Base-by-base conservation (phyloP, 2,329 filamentous ascomycete species). In the Aureobasidium sp. region DNA sequence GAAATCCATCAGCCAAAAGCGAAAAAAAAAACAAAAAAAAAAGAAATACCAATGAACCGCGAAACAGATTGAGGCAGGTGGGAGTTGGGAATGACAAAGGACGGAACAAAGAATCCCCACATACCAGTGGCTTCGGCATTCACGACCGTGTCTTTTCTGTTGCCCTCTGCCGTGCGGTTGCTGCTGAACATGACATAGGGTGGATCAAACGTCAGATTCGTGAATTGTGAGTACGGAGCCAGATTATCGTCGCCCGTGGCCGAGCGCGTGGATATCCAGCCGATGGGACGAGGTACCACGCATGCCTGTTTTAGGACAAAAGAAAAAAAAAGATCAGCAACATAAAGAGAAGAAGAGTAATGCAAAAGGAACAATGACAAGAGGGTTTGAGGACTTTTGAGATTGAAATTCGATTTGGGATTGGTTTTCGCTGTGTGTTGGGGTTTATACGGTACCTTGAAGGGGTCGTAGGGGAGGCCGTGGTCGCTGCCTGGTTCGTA, bases 181-280 rank as follows among this genome's bases (percentile, higher is more conserved):
- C 76, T 73, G 29, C 70, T 71, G 72, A 84, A 83, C 75, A 83
- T 79, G 24, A 83, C 75, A 60, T 80, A 81, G 0, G 80, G 80
- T 0, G 79, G 80, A 61, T 81, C 78, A 65, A 81, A 83, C 27
- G 77, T 81, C 0, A 83, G 71, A 58, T 83, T 83, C 64, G 78
- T 81, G 71, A 83, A 83, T 65, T 83, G 80, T 0, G 70, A 75
- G 66, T 79, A 83, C 0, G 80, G 80, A 0, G 79, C 80, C 2
- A 83, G 72, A 58, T 83, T 83, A 62, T 77, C 69, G 44, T 66
- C 61, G 55, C 74, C 74, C 6, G 63, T 58, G 14, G 65, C 61
- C n/a, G 73, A 75, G 55, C 74, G 69, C 0, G 79, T 81, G 19
- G 74, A 79, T 60, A 83, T 82, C 79, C 80, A 83, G 58, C 80